A percentile compares a stretch with the other conserved stretches of the same genome.
Evolutionary conservation across 768 basidiomycete species (phyloP).

Genomic region (Tulasnella calospora): DNA sequence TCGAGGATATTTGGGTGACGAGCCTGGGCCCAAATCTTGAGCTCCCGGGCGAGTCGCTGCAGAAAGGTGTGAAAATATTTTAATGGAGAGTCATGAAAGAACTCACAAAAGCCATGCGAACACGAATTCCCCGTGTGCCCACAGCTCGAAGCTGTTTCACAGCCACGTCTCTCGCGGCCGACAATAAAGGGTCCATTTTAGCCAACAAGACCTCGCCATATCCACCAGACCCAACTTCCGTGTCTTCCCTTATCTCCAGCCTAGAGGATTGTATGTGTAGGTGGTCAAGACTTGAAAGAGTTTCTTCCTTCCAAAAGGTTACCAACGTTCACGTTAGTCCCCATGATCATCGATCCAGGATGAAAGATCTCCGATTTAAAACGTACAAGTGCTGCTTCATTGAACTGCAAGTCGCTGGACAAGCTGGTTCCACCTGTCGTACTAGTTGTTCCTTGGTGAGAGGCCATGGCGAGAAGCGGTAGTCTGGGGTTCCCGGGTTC

Average conservation of each 20-base stretch:
- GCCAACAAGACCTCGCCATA: slow-evolving; percentile 7
- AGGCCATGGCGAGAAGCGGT: neutral
- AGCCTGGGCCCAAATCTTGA: slow-evolving; percentile 13
- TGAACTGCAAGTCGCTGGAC: neutral
- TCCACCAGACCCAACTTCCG: slow-evolving; percentile 1
- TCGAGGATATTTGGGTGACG: slow-evolving; percentile 14
- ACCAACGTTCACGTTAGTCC: neutral
- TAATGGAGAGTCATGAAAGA: neutral
- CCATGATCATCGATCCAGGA: neutral
- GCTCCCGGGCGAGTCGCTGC: slow-evolving; percentile 13
- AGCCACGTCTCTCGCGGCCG: neutral
- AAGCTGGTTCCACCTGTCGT: neutral
- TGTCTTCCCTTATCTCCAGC: neutral
- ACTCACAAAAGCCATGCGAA: slow-evolving; percentile 11
- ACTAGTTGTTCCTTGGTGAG: neutral
- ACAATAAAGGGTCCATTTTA: neutral
- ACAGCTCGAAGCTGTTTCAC: slow-evolving; percentile 16
- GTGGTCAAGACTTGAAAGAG: neutral
- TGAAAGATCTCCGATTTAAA: neutral
- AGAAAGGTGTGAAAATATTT: neutral
- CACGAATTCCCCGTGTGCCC: neutral
- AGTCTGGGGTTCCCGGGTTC: neutral
- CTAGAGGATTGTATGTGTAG: neutral
- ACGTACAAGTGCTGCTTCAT: neutral
- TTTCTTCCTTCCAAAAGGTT: neutral